These are phyloP conservation scores for Luzula sylvatica DNA, from an alignment of 176 grass and related monocot genomes.

Conservation along the genomic window DNA sequence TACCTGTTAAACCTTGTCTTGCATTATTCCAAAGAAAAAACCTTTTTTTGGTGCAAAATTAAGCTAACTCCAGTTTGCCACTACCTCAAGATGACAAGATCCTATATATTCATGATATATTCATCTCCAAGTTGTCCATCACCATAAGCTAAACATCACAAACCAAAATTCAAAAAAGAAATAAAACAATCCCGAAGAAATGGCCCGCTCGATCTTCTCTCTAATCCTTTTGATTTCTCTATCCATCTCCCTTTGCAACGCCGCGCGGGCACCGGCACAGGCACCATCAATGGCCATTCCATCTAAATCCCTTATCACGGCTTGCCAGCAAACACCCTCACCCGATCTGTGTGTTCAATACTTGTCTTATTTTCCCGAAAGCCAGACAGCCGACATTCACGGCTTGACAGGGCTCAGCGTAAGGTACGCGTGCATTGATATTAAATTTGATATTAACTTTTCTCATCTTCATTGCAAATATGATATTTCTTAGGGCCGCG, in stretches of 20 bases:
- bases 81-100: neutral
- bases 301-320: conserved; percentile 15
- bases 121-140: conserved; percentile 16
- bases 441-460: no score
- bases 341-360: conserved; percentile 25
- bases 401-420: conserved; percentile 40
- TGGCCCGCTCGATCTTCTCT: conserved; percentile 20
- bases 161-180: neutral
- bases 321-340: conserved; percentile 38
- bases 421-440: conserved; percentile 6
- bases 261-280: neutral
- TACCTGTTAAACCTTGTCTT: no score
- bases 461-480: neutral
- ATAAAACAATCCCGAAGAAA: conserved; percentile 1
- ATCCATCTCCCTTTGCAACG: conserved; percentile 14
- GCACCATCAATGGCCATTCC: neutral
- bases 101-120: conserved; percentile 2
- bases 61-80: neutral
- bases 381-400: conserved; percentile 12
- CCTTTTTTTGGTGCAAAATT: neutral
- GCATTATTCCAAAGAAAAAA: no score
- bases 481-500: conserved; percentile 14
- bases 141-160: neutral
- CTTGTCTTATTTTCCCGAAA: conserved; percentile 24
- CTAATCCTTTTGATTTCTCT: conserved; percentile 18